Percentiles rank a stretch among this genome's conserved stretches.
Evolutionary conservation across 2,329 filamentous ascomycete species (phyloP).

Genomic region (Pezicula radicicola): DNA sequence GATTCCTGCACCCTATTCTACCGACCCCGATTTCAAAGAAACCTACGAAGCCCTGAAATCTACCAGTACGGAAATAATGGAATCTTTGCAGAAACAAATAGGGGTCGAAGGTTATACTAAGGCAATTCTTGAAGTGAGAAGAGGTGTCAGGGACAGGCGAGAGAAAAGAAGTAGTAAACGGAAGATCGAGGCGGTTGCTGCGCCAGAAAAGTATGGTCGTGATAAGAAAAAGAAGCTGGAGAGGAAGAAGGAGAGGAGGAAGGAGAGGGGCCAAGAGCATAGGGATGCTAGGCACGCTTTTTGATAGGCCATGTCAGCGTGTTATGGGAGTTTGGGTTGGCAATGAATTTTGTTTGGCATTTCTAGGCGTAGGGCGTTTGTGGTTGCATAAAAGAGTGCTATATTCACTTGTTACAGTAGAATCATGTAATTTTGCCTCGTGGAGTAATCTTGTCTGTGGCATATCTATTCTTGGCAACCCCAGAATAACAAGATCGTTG

Average conservation of each 20-base stretch:
- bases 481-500: no score
- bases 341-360: no score
- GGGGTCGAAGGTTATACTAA: conserved; percentile 78
- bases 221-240: conserved; percentile 83
- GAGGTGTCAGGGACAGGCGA: conserved; percentile 67
- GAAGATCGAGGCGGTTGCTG: conserved; percentile 80
- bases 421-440: no score
- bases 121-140: conserved; percentile 69
- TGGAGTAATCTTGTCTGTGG: no score
- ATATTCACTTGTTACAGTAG: no score
- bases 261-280: conserved; percentile 72
- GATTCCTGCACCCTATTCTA: conserved; percentile 68
- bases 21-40: conserved; percentile 65
- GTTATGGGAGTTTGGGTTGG: no score
- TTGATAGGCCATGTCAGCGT: neutral
- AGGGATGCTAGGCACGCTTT: conserved; percentile 42
- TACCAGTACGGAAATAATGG: conserved; percentile 74
- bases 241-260: conserved; percentile 78
- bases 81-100: conserved; percentile 78
- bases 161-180: conserved; percentile 78
- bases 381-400: no score
- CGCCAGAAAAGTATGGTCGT: conserved; percentile 74
- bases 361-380: no score
- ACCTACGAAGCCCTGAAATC: conserved; percentile 69
- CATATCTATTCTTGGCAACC: no score